Percentiles rank a stretch among this genome's conserved stretches.
These are phyloP conservation scores for Pinus albicaulis DNA, from an alignment of 75 land plant genomes.

Conservation along the genomic window DNA sequence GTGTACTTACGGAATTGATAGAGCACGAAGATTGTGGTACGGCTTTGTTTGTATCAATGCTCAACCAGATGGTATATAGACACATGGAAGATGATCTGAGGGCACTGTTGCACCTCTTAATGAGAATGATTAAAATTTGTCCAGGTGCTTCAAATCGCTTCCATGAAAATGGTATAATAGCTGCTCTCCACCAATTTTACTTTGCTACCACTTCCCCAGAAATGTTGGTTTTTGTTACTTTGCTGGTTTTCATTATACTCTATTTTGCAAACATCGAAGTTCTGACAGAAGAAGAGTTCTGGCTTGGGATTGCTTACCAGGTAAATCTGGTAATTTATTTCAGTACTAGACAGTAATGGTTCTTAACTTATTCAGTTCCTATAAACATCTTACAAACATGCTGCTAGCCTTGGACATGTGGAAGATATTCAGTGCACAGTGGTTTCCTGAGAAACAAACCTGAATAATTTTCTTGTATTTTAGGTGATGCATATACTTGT, in stretches of 20 bases:
- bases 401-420: background rate
- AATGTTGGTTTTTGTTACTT: conserved; percentile 6
- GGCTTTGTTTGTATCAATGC: conserved; percentile 33
- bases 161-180: conserved; percentile 43
- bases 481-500: conserved; percentile 5
- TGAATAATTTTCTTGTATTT: background rate
- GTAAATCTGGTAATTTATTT: conserved; percentile 24
- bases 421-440: background rate
- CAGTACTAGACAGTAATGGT: background rate
- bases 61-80: conserved; percentile 34
- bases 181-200: conserved; percentile 22
- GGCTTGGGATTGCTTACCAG: conserved; percentile 60
- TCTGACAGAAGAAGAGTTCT: conserved; percentile 41
- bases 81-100: conserved; percentile 43
- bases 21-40: conserved; percentile 43
- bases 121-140: conserved; percentile 30
- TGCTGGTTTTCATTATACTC: conserved; percentile 40
- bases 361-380: background rate
- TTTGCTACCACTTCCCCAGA: conserved; percentile 11
- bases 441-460: background rate
- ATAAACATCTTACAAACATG: background rate
- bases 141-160: conserved; percentile 56
- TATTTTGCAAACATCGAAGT: conserved; percentile 21
- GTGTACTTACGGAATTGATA: conserved; percentile 44
- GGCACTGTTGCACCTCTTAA: conserved; percentile 33